phyloP scores from a whole-genome alignment of 345 rosid genomes.

The Psidium guajava region DNA sequence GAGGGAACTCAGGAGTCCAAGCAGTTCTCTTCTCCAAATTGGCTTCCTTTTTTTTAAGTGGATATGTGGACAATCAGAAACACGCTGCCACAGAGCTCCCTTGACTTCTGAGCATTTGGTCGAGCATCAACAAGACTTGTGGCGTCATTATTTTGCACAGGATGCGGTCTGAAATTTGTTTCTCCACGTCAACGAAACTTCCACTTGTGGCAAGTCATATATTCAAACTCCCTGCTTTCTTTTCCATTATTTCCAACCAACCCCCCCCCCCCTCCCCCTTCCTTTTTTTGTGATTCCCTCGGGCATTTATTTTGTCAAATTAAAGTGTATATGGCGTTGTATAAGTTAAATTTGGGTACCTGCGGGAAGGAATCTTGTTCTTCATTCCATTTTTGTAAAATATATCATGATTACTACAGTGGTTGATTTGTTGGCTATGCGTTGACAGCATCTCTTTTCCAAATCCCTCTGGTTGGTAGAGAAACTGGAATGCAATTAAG shows the following conservation, averaged over 20 bases:
- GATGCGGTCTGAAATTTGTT: not conserved
- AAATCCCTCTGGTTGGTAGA: not conserved
- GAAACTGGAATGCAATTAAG: not conserved
- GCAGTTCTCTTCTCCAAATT: not conserved
- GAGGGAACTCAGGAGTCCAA: not conserved
- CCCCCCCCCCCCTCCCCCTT: not conserved
- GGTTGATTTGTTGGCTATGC: not conserved
- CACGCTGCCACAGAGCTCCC: not conserved
- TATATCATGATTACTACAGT: not conserved
- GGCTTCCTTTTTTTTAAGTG: not conserved
- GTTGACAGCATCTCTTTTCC: not conserved
- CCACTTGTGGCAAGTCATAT: not conserved
- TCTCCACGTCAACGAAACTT: not conserved
- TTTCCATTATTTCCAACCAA: too few relatives aligned
- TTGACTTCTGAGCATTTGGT: not conserved
- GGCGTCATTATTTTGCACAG: not conserved
- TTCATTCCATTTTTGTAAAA: not conserved
- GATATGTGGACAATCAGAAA: not conserved
- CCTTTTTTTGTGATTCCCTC: slow-evolving; percentile 2
- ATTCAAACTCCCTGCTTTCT: not conserved
- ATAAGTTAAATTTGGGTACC: slow-evolving; percentile 8
- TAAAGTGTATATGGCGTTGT: slow-evolving; percentile 34
- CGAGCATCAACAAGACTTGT: not conserved
- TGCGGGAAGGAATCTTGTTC: not conserved
- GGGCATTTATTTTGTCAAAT: slow-evolving; percentile 8